phyloP scores from a whole-genome alignment of 2,329 filamentous ascomycete species.

The Penicillium hesseltinei region DNA sequence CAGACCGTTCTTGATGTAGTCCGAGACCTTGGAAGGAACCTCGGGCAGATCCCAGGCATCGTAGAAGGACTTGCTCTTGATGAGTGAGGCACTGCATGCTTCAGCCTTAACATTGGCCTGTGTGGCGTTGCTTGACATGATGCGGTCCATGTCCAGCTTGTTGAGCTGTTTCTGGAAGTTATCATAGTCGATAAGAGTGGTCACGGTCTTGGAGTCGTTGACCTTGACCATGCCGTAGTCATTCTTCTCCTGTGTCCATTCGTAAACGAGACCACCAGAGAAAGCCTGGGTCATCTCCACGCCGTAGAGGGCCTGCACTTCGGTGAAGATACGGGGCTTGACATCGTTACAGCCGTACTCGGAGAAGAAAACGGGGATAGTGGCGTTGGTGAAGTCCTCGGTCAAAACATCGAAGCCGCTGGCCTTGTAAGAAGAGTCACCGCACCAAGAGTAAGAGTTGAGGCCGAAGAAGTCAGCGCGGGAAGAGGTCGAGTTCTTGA shows the following conservation, averaged over 20 bases:
- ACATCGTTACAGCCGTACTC: constrained; percentile 66
- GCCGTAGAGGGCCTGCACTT: constrained; percentile 61
- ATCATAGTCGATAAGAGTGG: constrained; percentile 65
- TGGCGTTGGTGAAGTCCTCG: constrained; percentile 56
- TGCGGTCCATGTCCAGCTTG: constrained; percentile 67
- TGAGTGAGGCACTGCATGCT: constrained; percentile 64
- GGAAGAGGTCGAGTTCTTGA: constrained; percentile 50
- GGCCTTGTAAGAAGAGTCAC: constrained; percentile 54
- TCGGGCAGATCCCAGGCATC: constrained; percentile 75
- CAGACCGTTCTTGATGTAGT: constrained; percentile 75
- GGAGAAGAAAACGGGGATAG: constrained; percentile 64
- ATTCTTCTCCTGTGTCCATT: constrained; percentile 50
- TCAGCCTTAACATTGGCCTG: constrained; percentile 58
- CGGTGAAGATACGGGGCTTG: constrained; percentile 57
- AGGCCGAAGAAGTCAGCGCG: constrained; percentile 64
- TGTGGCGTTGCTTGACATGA: constrained; percentile 63
- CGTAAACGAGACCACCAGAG: constrained; percentile 57
- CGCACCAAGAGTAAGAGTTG: constrained; percentile 70
- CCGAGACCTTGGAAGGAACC: constrained; percentile 64
- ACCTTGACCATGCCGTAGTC: constrained; percentile 60
- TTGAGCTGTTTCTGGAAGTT: constrained; percentile 73
- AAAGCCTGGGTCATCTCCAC: constrained; percentile 58
- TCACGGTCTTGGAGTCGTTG: constrained; percentile 56
- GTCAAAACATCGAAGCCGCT: constrained; percentile 58
- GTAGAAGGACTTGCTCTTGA: constrained; percentile 65